Conservation (phyloP, 2,329 filamentous ascomycete species). For the Pyrenochaeta sp. region DNA sequence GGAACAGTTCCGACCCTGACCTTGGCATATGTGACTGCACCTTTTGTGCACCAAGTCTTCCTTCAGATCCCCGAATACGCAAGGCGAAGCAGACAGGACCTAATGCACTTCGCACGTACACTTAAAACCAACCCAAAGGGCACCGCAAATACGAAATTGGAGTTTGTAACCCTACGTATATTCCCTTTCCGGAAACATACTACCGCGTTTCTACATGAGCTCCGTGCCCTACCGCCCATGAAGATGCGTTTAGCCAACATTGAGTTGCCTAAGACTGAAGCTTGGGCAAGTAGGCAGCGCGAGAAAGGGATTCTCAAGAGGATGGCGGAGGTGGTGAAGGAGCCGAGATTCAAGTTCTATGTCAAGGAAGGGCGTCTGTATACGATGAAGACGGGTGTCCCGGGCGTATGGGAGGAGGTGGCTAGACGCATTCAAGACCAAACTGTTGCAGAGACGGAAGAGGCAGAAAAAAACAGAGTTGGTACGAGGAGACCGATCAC, state of each 20-base stretch:
- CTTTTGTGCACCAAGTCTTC: slow-evolving; percentile 46
- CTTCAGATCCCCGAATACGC: slow-evolving; percentile 44
- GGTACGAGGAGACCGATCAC: slow-evolving; percentile 8
- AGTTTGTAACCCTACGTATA: slow-evolving; percentile 47
- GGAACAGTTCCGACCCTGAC: slow-evolving; percentile 43
- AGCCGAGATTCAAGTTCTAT: slow-evolving; percentile 47
- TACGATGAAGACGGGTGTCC: slow-evolving; percentile 42
- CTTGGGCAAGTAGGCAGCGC: slow-evolving; percentile 27
- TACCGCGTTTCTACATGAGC: slow-evolving; percentile 37
- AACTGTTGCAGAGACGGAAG: slow-evolving; percentile 18
- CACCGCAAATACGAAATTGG: slow-evolving; percentile 40
- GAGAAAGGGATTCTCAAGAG: slow-evolving; percentile 27
- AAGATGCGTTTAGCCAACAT: slow-evolving; percentile 44
- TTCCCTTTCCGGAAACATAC: slow-evolving; percentile 45
- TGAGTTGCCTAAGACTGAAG: slow-evolving; percentile 35
- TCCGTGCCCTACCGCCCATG: slow-evolving; percentile 41
- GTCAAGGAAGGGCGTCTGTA: slow-evolving; percentile 44
- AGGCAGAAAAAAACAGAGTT: slow-evolving; percentile 2
- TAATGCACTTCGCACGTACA: slow-evolving; percentile 34
- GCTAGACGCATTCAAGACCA: slow-evolving; percentile 39
- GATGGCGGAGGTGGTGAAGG: slow-evolving; percentile 34
- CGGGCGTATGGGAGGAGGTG: slow-evolving; percentile 48
- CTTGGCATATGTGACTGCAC: slow-evolving; percentile 46
- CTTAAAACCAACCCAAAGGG: slow-evolving; percentile 19
- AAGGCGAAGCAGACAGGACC: slow-evolving; percentile 30